Evolutionary conservation across 208 protist genomes (phyloP), one percentile per base, ranked within the genome.

Genomic region (Naegleria gruberi): DNA sequence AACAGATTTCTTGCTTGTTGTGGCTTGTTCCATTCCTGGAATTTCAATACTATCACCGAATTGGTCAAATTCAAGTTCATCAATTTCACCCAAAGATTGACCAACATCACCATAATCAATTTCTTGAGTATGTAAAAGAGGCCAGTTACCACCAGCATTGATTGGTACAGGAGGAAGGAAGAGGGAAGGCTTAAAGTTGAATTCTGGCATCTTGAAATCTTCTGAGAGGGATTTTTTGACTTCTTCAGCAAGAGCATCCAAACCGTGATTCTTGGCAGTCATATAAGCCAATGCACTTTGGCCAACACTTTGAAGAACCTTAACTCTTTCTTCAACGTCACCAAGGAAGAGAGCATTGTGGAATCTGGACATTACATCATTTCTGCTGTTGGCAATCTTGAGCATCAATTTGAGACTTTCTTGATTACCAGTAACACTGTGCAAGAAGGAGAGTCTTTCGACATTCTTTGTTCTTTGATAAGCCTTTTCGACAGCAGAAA

Each of bases 351-450:
- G 92, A 17, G 97, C 94, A 84, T 98, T 98, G 73, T 99, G 97
- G 90, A 99, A 95, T 87, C 94, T 91, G 43, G 96, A 95, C 91
- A 95, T 95, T n/a, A 94, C 92, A 93, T 99, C 96, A 90, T 96
- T 94, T 10, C 94, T 91, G 47, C 95, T 91, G 34, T 94, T 92
- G 12, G 93, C 94, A 82, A 95, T 94, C 89, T 97, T 96, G 37
- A 98, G 91, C 91, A 99, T 96, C 92, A 98, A 97, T 23, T 92
- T 91, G 0, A 99, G 91, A 57, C 98, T 96, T n/a, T 95, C 92
- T n/a, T 93, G 93, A 94, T 99, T 98, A 89, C 98, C 98, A 37
- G 97, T 98, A 87, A 99, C 94, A 34, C 99, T 91, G 43, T 98
- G 98, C 23, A 99, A 94, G 92, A 99, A 97, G 4, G 94, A 97